Evolutionary conservation across 768 basidiomycete genomes (phyloP), one percentile per base, ranked within the genome.

Genomic region (Hygrophorus pudorinus): DNA sequence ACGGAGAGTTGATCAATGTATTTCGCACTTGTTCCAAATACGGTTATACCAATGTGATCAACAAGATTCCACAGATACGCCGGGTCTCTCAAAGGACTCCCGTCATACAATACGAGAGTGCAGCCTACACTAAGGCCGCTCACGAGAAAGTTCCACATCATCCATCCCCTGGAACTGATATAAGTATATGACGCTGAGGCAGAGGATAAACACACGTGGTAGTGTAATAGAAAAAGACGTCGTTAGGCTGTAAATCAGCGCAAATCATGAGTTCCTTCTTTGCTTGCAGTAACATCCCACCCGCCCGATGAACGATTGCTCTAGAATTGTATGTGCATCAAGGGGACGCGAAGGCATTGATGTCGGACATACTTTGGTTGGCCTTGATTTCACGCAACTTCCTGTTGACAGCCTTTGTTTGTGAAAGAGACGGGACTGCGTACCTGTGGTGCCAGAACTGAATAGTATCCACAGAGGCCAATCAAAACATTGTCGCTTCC

Each of bases 141-240:
- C 24, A 83, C 68, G 29, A 88, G 76, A 59, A 85, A 88, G 56
- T 88, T 88, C 78, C 81, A 89, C 86, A 89, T 88, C 85, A 90
- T 89, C 86, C 85, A 87, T 36, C 83, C 83, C 13, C 83, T 86
- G 52, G 6, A 52, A 52, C 48, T 33, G 24, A 45, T 46, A 38
- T 38, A 48, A 41, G 38, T 10, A 41, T 31, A 10, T 28, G 1
- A n/a, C n/a, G 24, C 41, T 14, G 11, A 32, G 11, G 17, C 6
- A 30, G 17, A n/a, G 17, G 5, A 28, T 32, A 21, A 40, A 66
- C 79, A 53, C 50, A 84, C 82, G 81, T 84, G 38, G 83, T 86
- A 0, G 85, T 85, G 52, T 86, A 88, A 57, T 85, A 86, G 56
- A 86, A 85, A 63, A 85, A 87, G 2, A 86, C 75, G 56, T 87